Evolutionary conservation across 2,329 filamentous ascomycete species (phyloP).

Genomic region (Salinomyces thailandicus): DNA sequence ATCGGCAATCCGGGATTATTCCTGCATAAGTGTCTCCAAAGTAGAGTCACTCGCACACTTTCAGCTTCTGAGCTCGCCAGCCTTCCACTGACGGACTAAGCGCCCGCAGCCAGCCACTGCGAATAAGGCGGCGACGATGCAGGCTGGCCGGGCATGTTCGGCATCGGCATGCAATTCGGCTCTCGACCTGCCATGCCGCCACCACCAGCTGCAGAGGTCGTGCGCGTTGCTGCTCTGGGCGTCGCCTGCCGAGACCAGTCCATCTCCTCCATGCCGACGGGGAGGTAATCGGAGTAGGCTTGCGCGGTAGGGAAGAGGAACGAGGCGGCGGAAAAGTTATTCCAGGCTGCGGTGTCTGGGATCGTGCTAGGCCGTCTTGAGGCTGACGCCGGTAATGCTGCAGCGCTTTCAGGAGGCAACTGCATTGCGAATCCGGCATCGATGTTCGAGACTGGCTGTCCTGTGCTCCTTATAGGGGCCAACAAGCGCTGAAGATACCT

Average conservation of each 20-base stretch:
- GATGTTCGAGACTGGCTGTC: background rate
- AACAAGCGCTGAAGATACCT: background rate
- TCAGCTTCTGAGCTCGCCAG: too few relatives aligned
- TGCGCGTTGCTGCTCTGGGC: too few relatives aligned
- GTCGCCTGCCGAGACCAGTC: too few relatives aligned
- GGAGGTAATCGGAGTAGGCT: background rate
- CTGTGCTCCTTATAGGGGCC: background rate
- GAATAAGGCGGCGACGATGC: too few relatives aligned
- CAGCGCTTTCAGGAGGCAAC: too few relatives aligned
- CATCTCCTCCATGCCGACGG: background rate
- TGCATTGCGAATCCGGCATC: too few relatives aligned
- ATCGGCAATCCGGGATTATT: too few relatives aligned
- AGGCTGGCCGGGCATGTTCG: background rate
- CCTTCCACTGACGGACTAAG: too few relatives aligned
- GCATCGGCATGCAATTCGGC: background rate
- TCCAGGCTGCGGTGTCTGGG: background rate
- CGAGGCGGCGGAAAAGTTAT: background rate
- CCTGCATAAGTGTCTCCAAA: too few relatives aligned
- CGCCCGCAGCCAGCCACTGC: background rate
- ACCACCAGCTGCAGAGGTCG: background rate
- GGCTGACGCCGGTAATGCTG: too few relatives aligned
- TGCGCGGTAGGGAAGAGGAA: background rate
- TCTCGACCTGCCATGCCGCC: too few relatives aligned
- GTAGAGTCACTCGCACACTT: too few relatives aligned
- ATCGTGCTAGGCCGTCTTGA: background rate